A percentile compares a stretch with the other conserved stretches of the same genome.
Conservation (phyloP, 257 asterid genomes). For the Avicennia marina region DNA sequence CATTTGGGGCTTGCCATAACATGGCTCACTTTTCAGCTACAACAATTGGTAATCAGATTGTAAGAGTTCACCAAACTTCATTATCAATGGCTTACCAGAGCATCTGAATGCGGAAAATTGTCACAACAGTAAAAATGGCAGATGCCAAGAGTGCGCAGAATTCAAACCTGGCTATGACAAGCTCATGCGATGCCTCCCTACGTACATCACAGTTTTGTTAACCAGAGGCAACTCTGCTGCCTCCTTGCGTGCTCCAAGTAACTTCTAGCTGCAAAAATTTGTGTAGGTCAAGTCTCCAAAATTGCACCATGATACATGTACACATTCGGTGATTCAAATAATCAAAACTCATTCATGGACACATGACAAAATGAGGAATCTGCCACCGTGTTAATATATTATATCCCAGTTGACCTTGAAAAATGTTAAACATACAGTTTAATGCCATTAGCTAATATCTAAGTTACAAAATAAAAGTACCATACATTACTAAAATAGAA, state of each 20-base stretch:
- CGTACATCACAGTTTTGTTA: constrained; percentile 74
- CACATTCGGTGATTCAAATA: too few relatives aligned
- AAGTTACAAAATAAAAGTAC: neutral
- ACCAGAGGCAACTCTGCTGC: constrained; percentile 80
- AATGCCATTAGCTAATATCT: neutral
- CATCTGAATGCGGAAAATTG: constrained; percentile 6
- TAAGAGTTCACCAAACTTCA: constrained; percentile 21
- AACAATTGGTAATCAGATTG: constrained; percentile 35
- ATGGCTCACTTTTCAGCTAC: constrained; percentile 23
- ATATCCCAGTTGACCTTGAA: neutral
- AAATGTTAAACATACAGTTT: neutral
- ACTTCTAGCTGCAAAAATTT: constrained; percentile 52
- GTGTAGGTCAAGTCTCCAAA: neutral
- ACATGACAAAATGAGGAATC: too few relatives aligned
- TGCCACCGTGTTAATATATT: neutral
- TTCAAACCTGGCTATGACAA: constrained; percentile 38
- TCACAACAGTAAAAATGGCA: constrained; percentile 2
- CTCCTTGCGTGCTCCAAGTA: constrained; percentile 47
- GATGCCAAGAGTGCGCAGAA: constrained; percentile 7
- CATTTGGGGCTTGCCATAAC: constrained; percentile 12
- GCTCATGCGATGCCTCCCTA: constrained; percentile 52
- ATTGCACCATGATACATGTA: neutral
- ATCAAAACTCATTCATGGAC: too few relatives aligned
- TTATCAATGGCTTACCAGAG: constrained; percentile 8
- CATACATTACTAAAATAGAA: neutral